Base-by-base conservation (phyloP, 2,329 filamentous ascomycete genomes). In the Colletotrichum musae region DNA sequence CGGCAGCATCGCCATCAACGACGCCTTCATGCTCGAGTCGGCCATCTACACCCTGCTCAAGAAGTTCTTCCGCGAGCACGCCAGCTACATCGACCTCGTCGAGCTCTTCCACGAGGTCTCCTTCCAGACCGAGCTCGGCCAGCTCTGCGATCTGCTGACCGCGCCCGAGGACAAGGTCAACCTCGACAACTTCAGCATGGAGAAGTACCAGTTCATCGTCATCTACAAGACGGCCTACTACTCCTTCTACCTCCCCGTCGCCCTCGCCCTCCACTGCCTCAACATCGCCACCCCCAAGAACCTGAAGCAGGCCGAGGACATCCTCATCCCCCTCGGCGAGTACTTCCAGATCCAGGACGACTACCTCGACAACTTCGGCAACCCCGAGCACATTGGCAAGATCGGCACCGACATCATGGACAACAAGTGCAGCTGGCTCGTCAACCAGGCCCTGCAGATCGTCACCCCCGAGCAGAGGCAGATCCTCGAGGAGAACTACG, bases 191-290 rank as follows among this genome's bases (percentile, higher is more conserved):
- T 99, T 99, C 88, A 94, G 91, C 81, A 87, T 98, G 82, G 89
- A 95, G 71, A 99, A 97, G 88, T 97, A 97, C 87, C 91, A 87
- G 76, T 99, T 98, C 88, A 99, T 99, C 78, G 96, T 99, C 84
- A 93, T 97, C 83, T 98, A 97, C 91, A 99, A 99, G 91, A 99
- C 96, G 26, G 95, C 96, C 59, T 99, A 97, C 87, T 99, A 99
- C 88, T 97, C 93, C 78, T 99, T 99, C 88, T 98, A 98, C 85
- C 92, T 99, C 15, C 96, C 96, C 68, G 94, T 99, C 64, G 95
- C 94, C 10, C 89, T 99, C 52, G 94, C 96, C 5, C 87, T 99
- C 75, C 87, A 95, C 86, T 92, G 94, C 83, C 89, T 95, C 74
- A 91, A 94, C 78, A 87, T 95, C 70, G 96, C 95, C 24, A 96